Evolutionary conservation across 2,329 filamentous ascomycete genomes (phyloP), one percentile per base, ranked within the genome.

Genomic region (Cucurbitaria berberidis): DNA sequence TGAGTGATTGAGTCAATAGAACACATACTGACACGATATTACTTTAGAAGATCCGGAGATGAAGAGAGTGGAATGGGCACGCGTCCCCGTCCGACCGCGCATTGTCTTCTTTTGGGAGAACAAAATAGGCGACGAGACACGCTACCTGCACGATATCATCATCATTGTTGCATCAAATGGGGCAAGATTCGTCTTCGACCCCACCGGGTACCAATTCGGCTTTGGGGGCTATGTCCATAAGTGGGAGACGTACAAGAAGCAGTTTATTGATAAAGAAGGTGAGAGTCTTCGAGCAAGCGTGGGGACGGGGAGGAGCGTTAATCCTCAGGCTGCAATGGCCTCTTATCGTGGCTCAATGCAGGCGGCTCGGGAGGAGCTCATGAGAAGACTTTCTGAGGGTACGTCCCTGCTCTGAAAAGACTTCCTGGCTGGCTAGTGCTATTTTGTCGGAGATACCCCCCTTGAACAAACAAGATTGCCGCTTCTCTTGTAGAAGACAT

Each of bases 161-260:
- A 26, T 41, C 38, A 22, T 41, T n/a, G 19, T 24, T 26, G n/a
- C 21, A 10, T 15, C 15, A 5, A n/a, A n/a, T 19, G 40, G 24
- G 15, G 30, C 9, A 5, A 19, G 15, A 6, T 38, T 50, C 19
- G 47, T 45, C 29, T 44, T 43, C 30, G 47, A 50, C 19, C 40
- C 40, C 13, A 50, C 39, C 3, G 38, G 27, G 26, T 34, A 50
- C 29, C 47, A 38, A 40, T 50, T 50, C 24, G 47, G 47, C 5
- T 44, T 50, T 22, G 19, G 26, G 4, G 38, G 24, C 19, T 41
- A 24, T 15, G 3, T n/a, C 6, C 19, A 41, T 8, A 16, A 26
- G 19, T n/a, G 38, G 19, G 19, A 7, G 18, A 3, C 8, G 10
- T 30, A 30, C 29, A 13, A 30, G 10, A 3, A 15, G 13, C 9